These are phyloP conservation scores for Solanum hybrid DNA, from an alignment of 305 asterid species.

Conservation along the genomic window DNA sequence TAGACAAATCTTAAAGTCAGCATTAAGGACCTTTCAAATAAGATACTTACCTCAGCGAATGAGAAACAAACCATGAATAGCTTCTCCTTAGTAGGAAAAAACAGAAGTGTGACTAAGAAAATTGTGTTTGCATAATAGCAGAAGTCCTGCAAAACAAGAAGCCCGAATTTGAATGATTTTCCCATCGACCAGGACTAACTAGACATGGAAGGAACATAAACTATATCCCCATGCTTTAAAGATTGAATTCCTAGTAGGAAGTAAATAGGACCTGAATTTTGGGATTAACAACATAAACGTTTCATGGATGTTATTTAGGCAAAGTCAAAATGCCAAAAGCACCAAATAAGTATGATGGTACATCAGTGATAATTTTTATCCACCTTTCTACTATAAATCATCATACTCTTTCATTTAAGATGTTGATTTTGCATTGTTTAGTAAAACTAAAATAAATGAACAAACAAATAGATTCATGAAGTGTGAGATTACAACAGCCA, in stretches of 20 bases:
- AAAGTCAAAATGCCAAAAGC: not conserved
- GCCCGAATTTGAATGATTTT: not conserved
- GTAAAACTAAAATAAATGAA: not conserved
- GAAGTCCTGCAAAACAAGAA: conserved; percentile 58
- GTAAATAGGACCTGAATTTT: not conserved
- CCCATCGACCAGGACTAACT: not conserved
- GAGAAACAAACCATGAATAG: conserved; percentile 97
- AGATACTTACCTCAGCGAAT: conserved; percentile 76
- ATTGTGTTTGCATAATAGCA: conserved; percentile 96
- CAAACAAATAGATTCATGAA: not conserved
- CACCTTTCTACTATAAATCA: not conserved
- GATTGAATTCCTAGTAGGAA: not conserved
- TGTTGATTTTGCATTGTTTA: not conserved
- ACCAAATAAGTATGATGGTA: not conserved
- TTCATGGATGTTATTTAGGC: not conserved
- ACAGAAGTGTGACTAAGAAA: conserved; percentile 68
- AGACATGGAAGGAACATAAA: not conserved
- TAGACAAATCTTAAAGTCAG: not conserved
- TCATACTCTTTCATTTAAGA: not conserved
- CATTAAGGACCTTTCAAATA: not conserved
- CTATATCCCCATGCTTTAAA: not conserved
- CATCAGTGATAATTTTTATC: not conserved
- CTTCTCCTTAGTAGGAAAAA: conserved; percentile 74
- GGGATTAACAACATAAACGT: not conserved
- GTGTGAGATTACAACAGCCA: not conserved